Conservation (phyloP, 2,329 filamentous ascomycete genomes). For the Trichophyton mentagrophytes region DNA sequence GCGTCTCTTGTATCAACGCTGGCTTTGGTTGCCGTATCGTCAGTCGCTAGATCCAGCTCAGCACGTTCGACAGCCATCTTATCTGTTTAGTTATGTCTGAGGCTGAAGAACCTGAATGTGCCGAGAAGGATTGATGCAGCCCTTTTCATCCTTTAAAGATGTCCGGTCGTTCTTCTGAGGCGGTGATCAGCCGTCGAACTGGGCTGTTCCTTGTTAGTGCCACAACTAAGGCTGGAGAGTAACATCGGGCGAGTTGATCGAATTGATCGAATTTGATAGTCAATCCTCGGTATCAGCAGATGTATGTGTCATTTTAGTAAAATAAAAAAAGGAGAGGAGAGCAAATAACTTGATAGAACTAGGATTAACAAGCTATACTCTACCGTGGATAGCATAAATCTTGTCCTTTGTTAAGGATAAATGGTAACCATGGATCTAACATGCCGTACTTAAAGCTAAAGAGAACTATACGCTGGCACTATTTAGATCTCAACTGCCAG, state of each 20-base stretch:
- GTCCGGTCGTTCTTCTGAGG: neutral
- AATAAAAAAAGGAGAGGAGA: too few species aligned
- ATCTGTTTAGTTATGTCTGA: neutral
- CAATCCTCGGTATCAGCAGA: neutral
- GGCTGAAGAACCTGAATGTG: neutral
- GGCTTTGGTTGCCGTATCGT: neutral
- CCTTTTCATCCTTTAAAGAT: neutral
- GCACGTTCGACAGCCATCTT: neutral
- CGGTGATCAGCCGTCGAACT: neutral
- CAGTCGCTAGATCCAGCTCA: neutral
- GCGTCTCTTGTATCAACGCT: neutral
- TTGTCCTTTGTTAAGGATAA: neutral
- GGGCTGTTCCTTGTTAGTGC: neutral
- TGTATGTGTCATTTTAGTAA: too few species aligned
- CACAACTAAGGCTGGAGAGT: neutral
- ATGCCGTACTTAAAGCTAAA: too few species aligned
- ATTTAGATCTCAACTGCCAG: neutral
- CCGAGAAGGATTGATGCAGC: neutral
- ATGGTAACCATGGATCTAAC: too few species aligned
- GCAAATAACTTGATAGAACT: too few species aligned
- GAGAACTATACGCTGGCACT: neutral
- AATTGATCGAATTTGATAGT: neutral
- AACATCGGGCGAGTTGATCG: neutral
- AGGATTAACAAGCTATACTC: neutral
- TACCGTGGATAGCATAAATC: neutral